Evolutionary conservation across 2,329 filamentous ascomycete genomes (phyloP).

Genomic region (Colletotrichum scovillei): DNA sequence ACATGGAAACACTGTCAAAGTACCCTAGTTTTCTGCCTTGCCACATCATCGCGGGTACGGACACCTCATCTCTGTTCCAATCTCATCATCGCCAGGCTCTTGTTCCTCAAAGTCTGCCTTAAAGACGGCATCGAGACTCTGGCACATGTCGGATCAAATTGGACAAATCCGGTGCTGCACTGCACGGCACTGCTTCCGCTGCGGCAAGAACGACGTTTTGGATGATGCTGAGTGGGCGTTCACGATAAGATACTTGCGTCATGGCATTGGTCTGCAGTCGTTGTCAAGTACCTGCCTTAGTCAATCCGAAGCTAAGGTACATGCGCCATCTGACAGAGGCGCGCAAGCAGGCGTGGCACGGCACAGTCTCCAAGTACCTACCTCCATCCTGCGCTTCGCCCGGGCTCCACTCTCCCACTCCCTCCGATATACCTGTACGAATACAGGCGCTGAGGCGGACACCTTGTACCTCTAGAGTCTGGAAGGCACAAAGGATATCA

Average conservation of each 20-base stretch:
- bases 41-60: neutral
- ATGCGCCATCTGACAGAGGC: neutral
- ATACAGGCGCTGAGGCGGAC: neutral
- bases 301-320: constrained; percentile 12
- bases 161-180: neutral
- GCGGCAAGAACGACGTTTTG: constrained; percentile 3
- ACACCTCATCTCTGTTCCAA: neutral
- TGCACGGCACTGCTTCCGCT: constrained; percentile 17
- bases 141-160: neutral
- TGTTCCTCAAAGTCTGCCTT: neutral
- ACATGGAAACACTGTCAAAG: neutral
- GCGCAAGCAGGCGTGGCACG: neutral
- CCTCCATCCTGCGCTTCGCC: neutral
- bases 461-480: neutral
- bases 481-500: too few species aligned
- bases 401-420: constrained; percentile 8
- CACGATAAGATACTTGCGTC: constrained; percentile 1
- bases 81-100: neutral
- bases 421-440: neutral
- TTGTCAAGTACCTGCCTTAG: constrained; percentile 21
- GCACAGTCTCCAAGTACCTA: constrained; percentile 1
- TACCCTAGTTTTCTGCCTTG: neutral
- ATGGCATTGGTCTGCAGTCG: neutral
- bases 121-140: neutral
- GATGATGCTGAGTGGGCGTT: neutral